Conservation (phyloP, 257 asterid genomes). For the Nicotiana sylvestris region DNA sequence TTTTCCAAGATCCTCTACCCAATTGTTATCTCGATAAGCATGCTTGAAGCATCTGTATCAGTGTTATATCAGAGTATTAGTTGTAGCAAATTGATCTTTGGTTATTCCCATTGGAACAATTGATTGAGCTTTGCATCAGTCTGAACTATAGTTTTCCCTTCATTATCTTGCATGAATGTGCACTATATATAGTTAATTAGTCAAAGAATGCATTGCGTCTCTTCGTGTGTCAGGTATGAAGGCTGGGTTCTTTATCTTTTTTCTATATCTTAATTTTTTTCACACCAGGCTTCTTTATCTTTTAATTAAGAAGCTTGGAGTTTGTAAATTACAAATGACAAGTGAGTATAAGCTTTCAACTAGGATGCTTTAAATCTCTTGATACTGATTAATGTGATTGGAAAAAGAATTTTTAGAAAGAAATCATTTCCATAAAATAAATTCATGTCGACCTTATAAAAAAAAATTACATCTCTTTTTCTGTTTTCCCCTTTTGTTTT, state of each 20-base stretch:
- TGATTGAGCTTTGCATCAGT: background rate
- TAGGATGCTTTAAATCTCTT: too few relatives aligned
- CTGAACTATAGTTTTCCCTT: background rate
- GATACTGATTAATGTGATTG: too few relatives aligned
- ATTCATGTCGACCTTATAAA: too few relatives aligned
- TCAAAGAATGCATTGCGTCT: background rate
- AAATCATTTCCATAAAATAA: too few relatives aligned
- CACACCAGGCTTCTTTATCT: background rate
- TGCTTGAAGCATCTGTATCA: background rate
- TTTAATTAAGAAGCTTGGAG: background rate
- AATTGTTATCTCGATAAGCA: background rate
- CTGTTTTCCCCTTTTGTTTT: too few relatives aligned
- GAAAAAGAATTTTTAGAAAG: too few relatives aligned
- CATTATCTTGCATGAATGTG: background rate
- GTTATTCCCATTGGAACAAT: background rate
- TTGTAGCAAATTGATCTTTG: conserved; percentile 7
- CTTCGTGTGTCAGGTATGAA: background rate
- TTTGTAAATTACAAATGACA: too few relatives aligned
- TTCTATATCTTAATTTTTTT: background rate
- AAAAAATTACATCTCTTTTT: too few relatives aligned
- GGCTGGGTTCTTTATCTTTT: background rate
- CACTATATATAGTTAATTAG: background rate
- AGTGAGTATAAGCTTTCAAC: too few relatives aligned
- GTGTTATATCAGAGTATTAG: background rate
- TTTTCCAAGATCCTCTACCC: background rate